Evolutionary conservation across 108 stramenopile genomes (phyloP).

Genomic region (Bacterosira constricta): DNA sequence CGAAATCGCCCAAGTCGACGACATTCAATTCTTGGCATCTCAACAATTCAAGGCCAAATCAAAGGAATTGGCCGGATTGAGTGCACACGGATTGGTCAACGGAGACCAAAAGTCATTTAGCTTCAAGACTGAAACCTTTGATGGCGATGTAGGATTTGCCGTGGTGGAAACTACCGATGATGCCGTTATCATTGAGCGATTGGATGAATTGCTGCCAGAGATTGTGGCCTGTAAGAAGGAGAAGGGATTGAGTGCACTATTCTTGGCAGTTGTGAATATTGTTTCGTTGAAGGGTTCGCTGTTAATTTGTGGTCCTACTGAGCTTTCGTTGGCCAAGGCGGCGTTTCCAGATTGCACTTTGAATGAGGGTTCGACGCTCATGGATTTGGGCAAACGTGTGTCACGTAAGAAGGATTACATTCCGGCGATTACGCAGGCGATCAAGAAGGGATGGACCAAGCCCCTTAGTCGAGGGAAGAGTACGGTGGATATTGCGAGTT

Average conservation of each 20-base stretch:
- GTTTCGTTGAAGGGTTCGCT: constrained; percentile 53
- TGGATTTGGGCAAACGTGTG: constrained; percentile 58
- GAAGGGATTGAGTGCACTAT: constrained; percentile 40
- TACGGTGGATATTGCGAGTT: constrained; percentile 22
- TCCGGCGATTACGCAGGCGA: constrained; percentile 47
- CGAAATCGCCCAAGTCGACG: constrained; percentile 61
- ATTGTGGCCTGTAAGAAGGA: constrained; percentile 68
- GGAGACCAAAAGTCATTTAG: constrained; percentile 78
- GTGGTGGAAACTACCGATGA: constrained; percentile 85
- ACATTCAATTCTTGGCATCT: constrained; percentile 61
- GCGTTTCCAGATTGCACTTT: constrained; percentile 44
- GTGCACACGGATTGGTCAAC: constrained; percentile 56
- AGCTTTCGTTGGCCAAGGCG: constrained; percentile 46
- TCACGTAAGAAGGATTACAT: constrained; percentile 69
- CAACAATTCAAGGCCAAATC: constrained; percentile 78
- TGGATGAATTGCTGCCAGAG: constrained; percentile 58
- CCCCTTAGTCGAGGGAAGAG: constrained; percentile 28
- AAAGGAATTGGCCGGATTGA: constrained; percentile 50
- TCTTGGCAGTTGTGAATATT: constrained; percentile 69
- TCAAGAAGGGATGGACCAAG: constrained; percentile 58
- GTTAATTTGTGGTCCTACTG: constrained; percentile 59
- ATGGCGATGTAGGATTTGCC: constrained; percentile 68
- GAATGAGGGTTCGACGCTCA: constrained; percentile 41
- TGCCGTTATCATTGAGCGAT: constrained; percentile 53
- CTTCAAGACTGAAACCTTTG: constrained; percentile 41